A percentile compares a stretch with the other conserved stretches of the same genome.
Conservation (phyloP, 805 yeast species). For the Wickerhamomyces queroliae region DNA sequence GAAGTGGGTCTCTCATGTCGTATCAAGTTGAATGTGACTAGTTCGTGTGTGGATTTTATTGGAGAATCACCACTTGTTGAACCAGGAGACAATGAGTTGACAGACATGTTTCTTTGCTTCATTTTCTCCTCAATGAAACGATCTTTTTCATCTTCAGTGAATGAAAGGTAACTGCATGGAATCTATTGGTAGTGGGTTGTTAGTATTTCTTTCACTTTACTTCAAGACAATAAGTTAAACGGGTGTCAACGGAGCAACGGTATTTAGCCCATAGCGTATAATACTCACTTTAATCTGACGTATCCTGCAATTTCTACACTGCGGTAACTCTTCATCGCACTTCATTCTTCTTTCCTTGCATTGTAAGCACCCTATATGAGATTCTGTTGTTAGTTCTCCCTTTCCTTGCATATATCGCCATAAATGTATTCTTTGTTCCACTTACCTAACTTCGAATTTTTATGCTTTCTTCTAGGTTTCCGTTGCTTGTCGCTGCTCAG, state of each 20-base stretch:
- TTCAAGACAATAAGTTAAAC: too few relatives aligned
- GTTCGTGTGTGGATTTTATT: not conserved
- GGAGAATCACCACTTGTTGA: conserved; percentile 2
- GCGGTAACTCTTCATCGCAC: conserved; percentile 45
- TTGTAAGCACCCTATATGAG: conserved; percentile 41
- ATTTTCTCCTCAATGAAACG: conserved; percentile 10
- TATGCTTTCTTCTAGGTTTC: conserved; percentile 20
- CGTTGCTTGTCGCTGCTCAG: conserved; percentile 3
- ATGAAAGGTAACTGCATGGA: conserved; percentile 19
- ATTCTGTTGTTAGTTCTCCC: conserved; percentile 6
- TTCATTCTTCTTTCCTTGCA: conserved; percentile 47
- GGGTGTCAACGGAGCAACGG: not conserved
- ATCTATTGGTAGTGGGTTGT: conserved; percentile 5
- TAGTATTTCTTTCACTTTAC: too few relatives aligned
- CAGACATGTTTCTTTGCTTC: conserved; percentile 1
- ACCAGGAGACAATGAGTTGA: conserved; percentile 1
- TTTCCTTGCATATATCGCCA: not conserved
- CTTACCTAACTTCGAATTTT: conserved; percentile 26
- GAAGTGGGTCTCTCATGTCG: conserved; percentile 6
- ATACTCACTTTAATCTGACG: conserved; percentile 18
- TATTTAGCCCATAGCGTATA: too few relatives aligned
- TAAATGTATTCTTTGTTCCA: not conserved
- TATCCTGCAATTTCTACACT: conserved; percentile 37
- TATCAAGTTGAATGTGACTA: conserved; percentile 4
- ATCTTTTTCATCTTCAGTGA: conserved; percentile 15